These are phyloP conservation scores for Melanogaster broomeanus DNA, from an alignment of 768 basidiomycete species.

Conservation along the genomic window DNA sequence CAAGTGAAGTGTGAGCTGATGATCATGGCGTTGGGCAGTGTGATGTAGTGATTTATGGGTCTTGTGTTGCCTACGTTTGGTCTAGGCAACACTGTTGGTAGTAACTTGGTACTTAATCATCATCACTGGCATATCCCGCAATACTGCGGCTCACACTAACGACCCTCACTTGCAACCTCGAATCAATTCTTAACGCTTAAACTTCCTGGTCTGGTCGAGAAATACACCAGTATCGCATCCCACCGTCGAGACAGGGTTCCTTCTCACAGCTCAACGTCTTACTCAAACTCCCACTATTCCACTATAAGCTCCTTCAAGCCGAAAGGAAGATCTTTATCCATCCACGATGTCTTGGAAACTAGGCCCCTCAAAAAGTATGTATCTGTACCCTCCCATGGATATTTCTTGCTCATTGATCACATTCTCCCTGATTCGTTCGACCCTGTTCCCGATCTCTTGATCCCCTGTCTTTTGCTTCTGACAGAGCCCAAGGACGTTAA, in stretches of 20 bases:
- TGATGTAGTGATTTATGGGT: not conserved
- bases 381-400: not conserved
- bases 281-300: not conserved
- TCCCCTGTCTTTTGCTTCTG: slow-evolving; percentile 4
- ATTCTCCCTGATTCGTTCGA: not conserved
- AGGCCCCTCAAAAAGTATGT: slow-evolving; percentile 38
- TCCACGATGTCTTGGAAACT: slow-evolving; percentile 60
- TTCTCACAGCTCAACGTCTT: not conserved
- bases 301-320: not conserved
- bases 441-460: slow-evolving; percentile 5
- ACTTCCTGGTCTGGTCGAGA: not conserved
- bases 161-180: not conserved
- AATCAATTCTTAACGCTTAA: too few species aligned
- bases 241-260: not conserved
- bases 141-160: not conserved
- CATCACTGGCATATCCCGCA: not conserved
- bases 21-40: not conserved
- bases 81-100: too few species aligned
- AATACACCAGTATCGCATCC: not conserved
- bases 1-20: not conserved
- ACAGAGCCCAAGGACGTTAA: slow-evolving; percentile 69
- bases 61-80: not conserved
- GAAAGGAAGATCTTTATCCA: not conserved
- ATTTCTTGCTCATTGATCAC: slow-evolving; percentile 12
- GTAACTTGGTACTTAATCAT: not conserved